Conservation (phyloP, 179 eudicot genomes). For the Silene noctiflora region DNA sequence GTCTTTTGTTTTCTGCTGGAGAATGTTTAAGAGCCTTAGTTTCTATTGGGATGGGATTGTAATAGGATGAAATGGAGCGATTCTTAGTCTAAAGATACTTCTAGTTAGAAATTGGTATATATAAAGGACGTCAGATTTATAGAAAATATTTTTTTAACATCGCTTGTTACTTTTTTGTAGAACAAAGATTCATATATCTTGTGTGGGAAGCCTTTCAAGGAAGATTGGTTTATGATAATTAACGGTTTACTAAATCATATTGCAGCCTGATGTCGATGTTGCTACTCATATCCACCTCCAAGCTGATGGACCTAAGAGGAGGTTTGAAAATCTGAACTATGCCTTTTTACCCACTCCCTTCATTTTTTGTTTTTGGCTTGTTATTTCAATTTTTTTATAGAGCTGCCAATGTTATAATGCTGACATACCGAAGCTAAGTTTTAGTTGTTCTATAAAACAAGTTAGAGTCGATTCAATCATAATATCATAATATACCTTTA, state of each 20-base stretch:
- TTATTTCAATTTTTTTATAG: not conserved
- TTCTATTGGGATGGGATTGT: not conserved
- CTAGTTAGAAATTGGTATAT: not conserved
- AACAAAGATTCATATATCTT: not conserved
- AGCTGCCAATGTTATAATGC: not conserved
- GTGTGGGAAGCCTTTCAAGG: slow-evolving; percentile 9
- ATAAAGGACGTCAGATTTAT: not conserved
- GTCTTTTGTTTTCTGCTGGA: not conserved
- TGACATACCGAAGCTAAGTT: not conserved
- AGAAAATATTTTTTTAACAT: not conserved
- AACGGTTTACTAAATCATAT: slow-evolving; percentile 13
- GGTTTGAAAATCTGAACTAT: slow-evolving; percentile 42
- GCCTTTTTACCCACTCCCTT: not conserved
- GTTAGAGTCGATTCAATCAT: too few species aligned
- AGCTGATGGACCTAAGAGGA: slow-evolving; percentile 92
- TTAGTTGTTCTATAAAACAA: slow-evolving; percentile 3
- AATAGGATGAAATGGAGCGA: not conserved
- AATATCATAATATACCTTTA: not conserved
- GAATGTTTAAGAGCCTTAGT: not conserved
- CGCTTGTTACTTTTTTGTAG: not conserved
- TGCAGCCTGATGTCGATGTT: slow-evolving; percentile 81
- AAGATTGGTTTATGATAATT: not conserved
- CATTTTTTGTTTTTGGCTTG: not conserved
- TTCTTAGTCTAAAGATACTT: not conserved
- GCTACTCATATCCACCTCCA: slow-evolving; percentile 81